Evolutionary conservation across 345 rosid genomes (phyloP).

Genomic region (Dovyalis caffra): DNA sequence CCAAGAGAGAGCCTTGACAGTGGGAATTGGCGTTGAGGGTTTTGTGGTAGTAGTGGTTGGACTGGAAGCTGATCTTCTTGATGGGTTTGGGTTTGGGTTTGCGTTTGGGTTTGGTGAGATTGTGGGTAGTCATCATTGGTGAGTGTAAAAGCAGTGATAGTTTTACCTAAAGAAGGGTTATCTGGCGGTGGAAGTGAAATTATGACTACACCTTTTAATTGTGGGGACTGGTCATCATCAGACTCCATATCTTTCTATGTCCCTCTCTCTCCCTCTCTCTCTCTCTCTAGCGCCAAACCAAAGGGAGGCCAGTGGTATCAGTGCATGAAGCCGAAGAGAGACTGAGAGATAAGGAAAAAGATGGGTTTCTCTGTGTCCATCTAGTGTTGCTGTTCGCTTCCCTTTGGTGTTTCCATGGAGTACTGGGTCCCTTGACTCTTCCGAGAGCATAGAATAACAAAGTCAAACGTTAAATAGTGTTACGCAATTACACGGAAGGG

Average conservation of each 20-base stretch:
- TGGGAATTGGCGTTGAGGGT: slow-evolving; percentile 37
- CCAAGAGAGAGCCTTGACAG: slow-evolving; percentile 25
- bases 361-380: too few relatives aligned
- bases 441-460: too few relatives aligned
- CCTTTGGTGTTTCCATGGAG: too few relatives aligned
- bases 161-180: slow-evolving; percentile 79
- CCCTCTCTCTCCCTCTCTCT: background rate
- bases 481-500: too few relatives aligned
- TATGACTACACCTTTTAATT: slow-evolving; percentile 55
- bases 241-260: slow-evolving; percentile 40
- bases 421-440: too few relatives aligned
- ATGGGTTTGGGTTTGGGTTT: slow-evolving; percentile 13
- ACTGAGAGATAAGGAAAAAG: background rate
- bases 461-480: too few relatives aligned
- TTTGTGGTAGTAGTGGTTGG: slow-evolving; percentile 32
- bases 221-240: slow-evolving; percentile 25
- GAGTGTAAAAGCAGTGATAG: slow-evolving; percentile 78
- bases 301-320: too few relatives aligned
- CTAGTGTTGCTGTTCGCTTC: too few relatives aligned
- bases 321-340: background rate
- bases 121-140: slow-evolving; percentile 34
- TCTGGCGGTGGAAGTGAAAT: slow-evolving; percentile 88
- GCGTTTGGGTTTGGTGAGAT: slow-evolving; percentile 21
- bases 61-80: slow-evolving; percentile 21
- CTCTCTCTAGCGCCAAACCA: background rate